Conservation (phyloP, 1,139 yeast species). For the Yamadazyma aaseri region DNA sequence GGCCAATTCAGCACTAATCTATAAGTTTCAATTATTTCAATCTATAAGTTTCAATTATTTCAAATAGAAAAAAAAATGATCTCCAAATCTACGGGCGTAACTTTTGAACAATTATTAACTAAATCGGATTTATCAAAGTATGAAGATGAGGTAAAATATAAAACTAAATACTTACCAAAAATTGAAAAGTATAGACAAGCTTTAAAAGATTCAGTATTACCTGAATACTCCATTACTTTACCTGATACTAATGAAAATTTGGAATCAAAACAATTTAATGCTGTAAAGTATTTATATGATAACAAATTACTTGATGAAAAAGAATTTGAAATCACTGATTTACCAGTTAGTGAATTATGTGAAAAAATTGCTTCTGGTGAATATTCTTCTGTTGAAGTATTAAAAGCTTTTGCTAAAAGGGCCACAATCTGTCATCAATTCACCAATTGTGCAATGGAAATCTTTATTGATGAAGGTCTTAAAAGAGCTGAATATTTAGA, state of each 20-base stretch:
- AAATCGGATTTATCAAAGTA: conserved; percentile 18
- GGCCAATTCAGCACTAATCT: no score
- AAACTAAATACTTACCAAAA: conserved; percentile 43
- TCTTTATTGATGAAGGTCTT: conserved; percentile 35
- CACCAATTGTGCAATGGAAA: conserved; percentile 34
- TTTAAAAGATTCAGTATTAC: conserved; percentile 35
- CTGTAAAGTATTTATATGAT: conserved; percentile 42
- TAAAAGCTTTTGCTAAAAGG: conserved; percentile 51
- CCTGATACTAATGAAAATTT: conserved; percentile 42
- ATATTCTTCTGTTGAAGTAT: conserved; percentile 44
- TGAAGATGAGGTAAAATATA: conserved; percentile 34
- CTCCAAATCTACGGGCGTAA: conserved; percentile 7
- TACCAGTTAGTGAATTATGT: conserved; percentile 35
- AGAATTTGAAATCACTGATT: conserved; percentile 49
- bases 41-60: no score
- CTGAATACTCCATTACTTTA: conserved; percentile 41
- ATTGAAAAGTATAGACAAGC: conserved; percentile 46
- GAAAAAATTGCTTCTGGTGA: conserved; percentile 32
- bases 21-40: not conserved
- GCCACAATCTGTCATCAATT: conserved; percentile 39
- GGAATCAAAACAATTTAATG: conserved; percentile 41
- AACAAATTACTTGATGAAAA: conserved; percentile 41
- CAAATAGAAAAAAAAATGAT: no score
- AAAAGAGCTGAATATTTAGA: conserved; percentile 34
- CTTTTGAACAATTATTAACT: conserved; percentile 16